These are phyloP conservation scores for Cymodocea nodosa DNA, from an alignment of 116 monocot genomes.

Conservation along the genomic window DNA sequence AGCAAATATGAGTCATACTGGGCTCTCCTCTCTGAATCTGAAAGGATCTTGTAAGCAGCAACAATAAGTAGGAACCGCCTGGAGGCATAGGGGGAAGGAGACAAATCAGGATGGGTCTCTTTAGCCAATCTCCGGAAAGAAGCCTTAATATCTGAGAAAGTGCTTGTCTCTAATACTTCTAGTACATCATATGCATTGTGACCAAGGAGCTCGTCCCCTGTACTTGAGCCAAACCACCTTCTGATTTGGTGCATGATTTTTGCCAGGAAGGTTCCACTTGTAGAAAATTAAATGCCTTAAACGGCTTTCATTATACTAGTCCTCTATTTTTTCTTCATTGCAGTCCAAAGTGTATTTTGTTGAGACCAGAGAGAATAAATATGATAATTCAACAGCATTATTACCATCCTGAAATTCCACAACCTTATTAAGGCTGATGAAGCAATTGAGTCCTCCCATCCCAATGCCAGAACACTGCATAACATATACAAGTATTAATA, in stretches of 20 bases:
- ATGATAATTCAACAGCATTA: too few species aligned
- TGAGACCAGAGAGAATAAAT: too few species aligned
- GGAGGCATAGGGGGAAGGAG: conserved; percentile 17
- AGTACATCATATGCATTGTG: conserved; percentile 78
- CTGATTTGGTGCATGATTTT: background rate
- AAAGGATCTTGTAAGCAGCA: conserved; percentile 96
- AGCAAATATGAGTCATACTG: conserved; percentile 60
- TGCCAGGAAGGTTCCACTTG: too few species aligned
- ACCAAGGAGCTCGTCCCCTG: conserved; percentile 20
- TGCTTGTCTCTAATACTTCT: conserved; percentile 53
- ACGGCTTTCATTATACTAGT: too few species aligned
- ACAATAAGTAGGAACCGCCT: conserved; percentile 70
- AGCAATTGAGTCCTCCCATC: too few species aligned
- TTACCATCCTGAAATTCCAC: too few species aligned
- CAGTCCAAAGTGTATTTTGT: too few species aligned
- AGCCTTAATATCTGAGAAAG: conserved; percentile 63
- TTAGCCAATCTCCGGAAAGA: conserved; percentile 78
- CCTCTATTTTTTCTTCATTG: too few species aligned
- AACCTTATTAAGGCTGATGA: too few species aligned
- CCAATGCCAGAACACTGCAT: too few species aligned
- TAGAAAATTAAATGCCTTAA: too few species aligned
- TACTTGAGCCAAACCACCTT: conserved; percentile 9
- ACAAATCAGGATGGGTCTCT: conserved; percentile 77
- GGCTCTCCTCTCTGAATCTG: conserved; percentile 74
- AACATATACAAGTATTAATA: too few species aligned